Evolutionary conservation across 2,329 filamentous ascomycete genomes (phyloP).

Genomic region (Ceratocystis ficicola): DNA sequence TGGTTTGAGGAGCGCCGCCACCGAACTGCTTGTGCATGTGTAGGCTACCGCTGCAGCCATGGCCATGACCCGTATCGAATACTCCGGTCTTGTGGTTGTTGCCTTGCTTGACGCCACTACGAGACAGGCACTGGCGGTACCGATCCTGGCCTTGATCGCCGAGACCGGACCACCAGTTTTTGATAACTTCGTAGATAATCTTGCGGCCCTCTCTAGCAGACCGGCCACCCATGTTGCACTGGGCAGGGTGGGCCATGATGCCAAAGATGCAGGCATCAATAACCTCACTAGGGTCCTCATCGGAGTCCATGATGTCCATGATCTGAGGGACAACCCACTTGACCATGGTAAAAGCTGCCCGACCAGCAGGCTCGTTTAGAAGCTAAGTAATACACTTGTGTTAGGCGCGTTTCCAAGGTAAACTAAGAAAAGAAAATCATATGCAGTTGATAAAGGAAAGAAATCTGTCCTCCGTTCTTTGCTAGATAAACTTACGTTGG

Average conservation of each 20-base stretch:
- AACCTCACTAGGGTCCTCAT: conserved; percentile 62
- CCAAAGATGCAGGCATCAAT: conserved; percentile 67
- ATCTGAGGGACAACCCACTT: conserved; percentile 82
- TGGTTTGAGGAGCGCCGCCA: conserved; percentile 34
- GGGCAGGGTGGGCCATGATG: conserved; percentile 79
- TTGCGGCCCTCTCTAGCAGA: conserved; percentile 59
- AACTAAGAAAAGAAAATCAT: background rate
- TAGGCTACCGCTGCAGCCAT: conserved; percentile 69
- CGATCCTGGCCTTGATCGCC: conserved; percentile 49
- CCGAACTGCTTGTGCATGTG: conserved; percentile 58
- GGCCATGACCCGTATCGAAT: conserved; percentile 70
- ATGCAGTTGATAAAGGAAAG: background rate
- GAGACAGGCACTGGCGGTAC: conserved; percentile 62
- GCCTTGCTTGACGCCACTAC: conserved; percentile 62
- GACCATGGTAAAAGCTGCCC: conserved; percentile 64
- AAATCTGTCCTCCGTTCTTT: background rate
- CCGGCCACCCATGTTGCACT: conserved; percentile 56
- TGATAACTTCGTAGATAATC: conserved; percentile 67
- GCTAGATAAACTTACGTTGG: conserved; percentile 45
- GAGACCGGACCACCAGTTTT: conserved; percentile 70
- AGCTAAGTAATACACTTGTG: conserved; percentile 33
- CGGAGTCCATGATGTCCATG: conserved; percentile 68
- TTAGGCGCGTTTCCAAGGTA: conserved; percentile 17
- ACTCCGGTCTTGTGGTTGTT: conserved; percentile 81
- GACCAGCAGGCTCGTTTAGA: conserved; percentile 78